phyloP scores from a whole-genome alignment of 805 yeast species.

The Candida krabiensis region DNA sequence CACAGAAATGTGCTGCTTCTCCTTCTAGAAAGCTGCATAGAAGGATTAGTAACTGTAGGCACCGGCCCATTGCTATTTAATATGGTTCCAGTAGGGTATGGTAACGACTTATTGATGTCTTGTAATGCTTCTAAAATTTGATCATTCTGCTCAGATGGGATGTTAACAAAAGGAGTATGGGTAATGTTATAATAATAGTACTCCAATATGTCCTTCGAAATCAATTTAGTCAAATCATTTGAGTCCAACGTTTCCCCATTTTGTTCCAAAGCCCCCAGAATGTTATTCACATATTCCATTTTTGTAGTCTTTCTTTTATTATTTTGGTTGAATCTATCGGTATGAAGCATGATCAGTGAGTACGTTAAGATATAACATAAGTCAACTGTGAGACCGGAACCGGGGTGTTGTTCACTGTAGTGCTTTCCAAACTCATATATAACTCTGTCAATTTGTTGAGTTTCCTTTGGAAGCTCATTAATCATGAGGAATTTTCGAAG shows the following conservation, averaged over 20 bases:
- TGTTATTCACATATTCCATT: slow-evolving; percentile 54
- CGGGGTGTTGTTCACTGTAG: slow-evolving; percentile 46
- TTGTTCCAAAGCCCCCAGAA: slow-evolving; percentile 25
- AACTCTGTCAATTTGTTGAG: slow-evolving; percentile 75
- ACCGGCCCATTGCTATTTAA: slow-evolving; percentile 13
- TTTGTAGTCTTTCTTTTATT: slow-evolving; percentile 69
- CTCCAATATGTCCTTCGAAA: slow-evolving; percentile 44
- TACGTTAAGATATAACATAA: slow-evolving; percentile 63
- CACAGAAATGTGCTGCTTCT: slow-evolving; percentile 33
- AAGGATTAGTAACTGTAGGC: slow-evolving; percentile 6
- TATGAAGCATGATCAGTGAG: slow-evolving; percentile 69
- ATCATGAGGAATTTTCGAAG: slow-evolving; percentile 57
- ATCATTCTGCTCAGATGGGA: slow-evolving; percentile 26
- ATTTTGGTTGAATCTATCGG: slow-evolving; percentile 68
- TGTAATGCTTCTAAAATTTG: slow-evolving; percentile 20
- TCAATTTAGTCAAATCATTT: slow-evolving; percentile 28
- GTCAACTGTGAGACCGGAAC: slow-evolving; percentile 40
- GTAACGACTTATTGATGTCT: slow-evolving; percentile 14
- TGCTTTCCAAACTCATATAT: slow-evolving; percentile 55
- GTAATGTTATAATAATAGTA: slow-evolving; percentile 71
- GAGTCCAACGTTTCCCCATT: slow-evolving; percentile 10
- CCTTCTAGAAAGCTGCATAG: slow-evolving; percentile 17
- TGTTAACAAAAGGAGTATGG: slow-evolving; percentile 53
- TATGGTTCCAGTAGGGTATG: slow-evolving; percentile 29
- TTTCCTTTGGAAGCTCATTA: slow-evolving; percentile 64